These are phyloP conservation scores for Candida glucosophila DNA, from an alignment of 1,139 yeast species.

Conservation along the genomic window DNA sequence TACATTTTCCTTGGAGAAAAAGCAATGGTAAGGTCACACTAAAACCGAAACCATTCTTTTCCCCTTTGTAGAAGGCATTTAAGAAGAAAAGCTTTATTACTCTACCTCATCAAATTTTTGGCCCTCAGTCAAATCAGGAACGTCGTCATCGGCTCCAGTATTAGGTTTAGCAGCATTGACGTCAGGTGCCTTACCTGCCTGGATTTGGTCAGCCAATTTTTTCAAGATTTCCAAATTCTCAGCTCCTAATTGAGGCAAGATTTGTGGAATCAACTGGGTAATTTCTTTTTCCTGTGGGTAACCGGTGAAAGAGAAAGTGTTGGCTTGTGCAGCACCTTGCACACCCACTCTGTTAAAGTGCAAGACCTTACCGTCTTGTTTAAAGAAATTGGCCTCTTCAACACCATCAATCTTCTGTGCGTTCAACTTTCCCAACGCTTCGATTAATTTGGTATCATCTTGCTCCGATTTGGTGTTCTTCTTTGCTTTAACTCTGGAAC, in stretches of 20 bases:
- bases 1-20: no score
- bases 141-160: slow-evolving; percentile 54
- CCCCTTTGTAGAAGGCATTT: no score
- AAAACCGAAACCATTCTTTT: no score
- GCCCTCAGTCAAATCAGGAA: slow-evolving; percentile 93
- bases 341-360: slow-evolving; percentile 95
- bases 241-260: slow-evolving; percentile 94
- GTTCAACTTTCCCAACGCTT: slow-evolving; percentile 80
- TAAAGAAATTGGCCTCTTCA: slow-evolving; percentile 97
- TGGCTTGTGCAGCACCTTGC: slow-evolving; percentile 84
- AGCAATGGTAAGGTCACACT: no score
- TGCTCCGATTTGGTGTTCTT: slow-evolving; percentile 58
- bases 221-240: slow-evolving; percentile 89
- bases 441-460: slow-evolving; percentile 87
- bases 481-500: slow-evolving; percentile 80
- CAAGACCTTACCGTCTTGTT: slow-evolving; percentile 90
- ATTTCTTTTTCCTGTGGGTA: slow-evolving; percentile 89
- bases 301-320: slow-evolving; percentile 94
- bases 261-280: slow-evolving; percentile 89
- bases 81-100: no score
- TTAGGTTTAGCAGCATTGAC: slow-evolving; percentile 40
- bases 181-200: slow-evolving; percentile 48
- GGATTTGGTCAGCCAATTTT: slow-evolving; percentile 85
- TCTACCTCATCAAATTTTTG: slow-evolving; percentile 89
- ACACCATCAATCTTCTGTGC: slow-evolving; percentile 84